Conservation (phyloP, 176 grass and related monocot genomes). For the Avena atlantica region DNA sequence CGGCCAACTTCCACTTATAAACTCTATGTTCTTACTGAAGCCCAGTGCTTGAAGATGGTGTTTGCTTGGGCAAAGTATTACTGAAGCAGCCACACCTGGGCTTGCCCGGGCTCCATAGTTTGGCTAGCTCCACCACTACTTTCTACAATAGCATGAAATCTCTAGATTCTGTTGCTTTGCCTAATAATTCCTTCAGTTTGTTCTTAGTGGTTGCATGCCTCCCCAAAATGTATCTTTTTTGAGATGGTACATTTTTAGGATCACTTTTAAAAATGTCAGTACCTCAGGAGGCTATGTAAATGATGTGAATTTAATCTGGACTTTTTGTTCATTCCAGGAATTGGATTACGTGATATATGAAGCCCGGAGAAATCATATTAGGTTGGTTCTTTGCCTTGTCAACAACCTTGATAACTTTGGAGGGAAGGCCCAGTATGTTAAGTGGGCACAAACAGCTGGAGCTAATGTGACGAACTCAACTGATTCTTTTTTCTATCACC, state of each 20-base stretch:
- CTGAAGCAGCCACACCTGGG: too few relatives aligned
- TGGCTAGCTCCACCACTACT: neutral
- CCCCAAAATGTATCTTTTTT: neutral
- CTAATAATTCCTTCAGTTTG: neutral
- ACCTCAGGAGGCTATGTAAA: neutral
- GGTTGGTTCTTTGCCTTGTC: conserved; percentile 89
- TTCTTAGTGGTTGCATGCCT: neutral
- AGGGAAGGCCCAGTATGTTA: conserved; percentile 91
- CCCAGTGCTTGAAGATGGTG: too few relatives aligned
- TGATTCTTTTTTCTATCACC: conserved; percentile 84
- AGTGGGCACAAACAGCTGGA: conserved; percentile 82
- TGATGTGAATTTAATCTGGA: neutral
- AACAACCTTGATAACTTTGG: conserved; percentile 94
- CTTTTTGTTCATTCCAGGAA: conserved; percentile 53
- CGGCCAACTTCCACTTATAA: too few relatives aligned
- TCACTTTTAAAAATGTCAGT: neutral
- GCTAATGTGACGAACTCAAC: conserved; percentile 59
- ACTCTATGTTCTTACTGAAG: too few relatives aligned
- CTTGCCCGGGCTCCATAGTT: too few relatives aligned
- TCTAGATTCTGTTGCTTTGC: neutral
- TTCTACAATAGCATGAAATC: neutral
- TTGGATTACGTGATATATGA: conserved; percentile 94
- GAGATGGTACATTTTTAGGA: neutral
- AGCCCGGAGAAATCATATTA: conserved; percentile 68
- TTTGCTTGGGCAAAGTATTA: too few relatives aligned